phyloP scores from a whole-genome alignment of 352 stramenopile genomes.

The Globisporangium megalacanthum region DNA sequence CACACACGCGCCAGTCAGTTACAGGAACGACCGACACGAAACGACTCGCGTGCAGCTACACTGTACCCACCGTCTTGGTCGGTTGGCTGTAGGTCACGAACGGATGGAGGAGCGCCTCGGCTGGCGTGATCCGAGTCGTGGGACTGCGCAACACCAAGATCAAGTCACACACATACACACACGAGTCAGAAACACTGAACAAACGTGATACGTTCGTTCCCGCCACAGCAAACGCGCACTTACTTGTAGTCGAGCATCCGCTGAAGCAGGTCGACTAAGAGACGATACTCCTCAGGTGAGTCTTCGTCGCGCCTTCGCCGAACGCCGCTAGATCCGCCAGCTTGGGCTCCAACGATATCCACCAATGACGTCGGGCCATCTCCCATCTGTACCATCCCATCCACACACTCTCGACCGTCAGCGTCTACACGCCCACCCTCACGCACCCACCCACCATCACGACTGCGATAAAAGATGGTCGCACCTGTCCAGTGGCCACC shows the following conservation, averaged over 20 bases:
- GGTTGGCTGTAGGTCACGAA: conserved; percentile 75
- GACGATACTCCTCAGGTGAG: conserved; percentile 79
- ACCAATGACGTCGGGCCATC: conserved; percentile 37
- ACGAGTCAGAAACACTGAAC: too few species aligned
- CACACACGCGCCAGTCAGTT: conserved; percentile 2
- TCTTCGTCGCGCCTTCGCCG: conserved; percentile 62
- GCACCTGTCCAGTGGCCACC: conserved; percentile 23
- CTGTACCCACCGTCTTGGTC: conserved; percentile 27
- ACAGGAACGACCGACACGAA: neutral
- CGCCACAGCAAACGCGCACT: conserved; percentile 12
- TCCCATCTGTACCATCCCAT: conserved; percentile 16
- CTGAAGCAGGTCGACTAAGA: conserved; percentile 93
- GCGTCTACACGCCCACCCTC: neutral
- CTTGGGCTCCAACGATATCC: conserved; percentile 51
- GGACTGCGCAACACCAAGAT: conserved; percentile 49
- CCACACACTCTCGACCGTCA: conserved; percentile 9
- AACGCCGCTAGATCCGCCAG: conserved; percentile 30
- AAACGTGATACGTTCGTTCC: neutral
- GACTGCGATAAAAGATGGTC: neutral
- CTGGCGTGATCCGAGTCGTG: conserved; percentile 85
- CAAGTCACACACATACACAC: neutral
- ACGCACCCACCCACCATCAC: neutral
- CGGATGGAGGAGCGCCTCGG: conserved; percentile 91
- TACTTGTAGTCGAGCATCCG: conserved; percentile 95
- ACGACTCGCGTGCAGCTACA: neutral